Evolutionary conservation across 495 filamentous ascomycete genomes (phyloP), one percentile per base, ranked within the genome.

Genomic region (Podospora appendiculata): DNA sequence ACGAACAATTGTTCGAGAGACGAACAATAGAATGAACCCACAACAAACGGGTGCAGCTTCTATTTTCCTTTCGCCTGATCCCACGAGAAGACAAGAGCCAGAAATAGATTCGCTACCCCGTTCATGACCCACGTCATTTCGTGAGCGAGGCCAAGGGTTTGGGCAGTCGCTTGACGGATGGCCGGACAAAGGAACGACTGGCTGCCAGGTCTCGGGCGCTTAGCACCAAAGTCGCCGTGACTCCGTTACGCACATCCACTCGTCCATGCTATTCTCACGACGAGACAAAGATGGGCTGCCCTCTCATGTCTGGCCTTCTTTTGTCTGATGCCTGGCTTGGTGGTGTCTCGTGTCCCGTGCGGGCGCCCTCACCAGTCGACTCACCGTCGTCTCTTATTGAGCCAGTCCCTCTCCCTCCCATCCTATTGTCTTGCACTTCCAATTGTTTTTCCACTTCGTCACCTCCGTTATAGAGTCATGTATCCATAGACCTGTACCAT

Each of bases 151-250:
- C 38, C 38, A 40, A 40, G 33, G 17, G 55, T 60, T 63, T 63
- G 52, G 57, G 50, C 17, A 52, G 60, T 52, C 60, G 60, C 59
- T 44, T 47, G 36, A 4, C 42, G 32, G 17, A 32, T 46, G 55
- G 54, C 47, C 17, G 41, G 33, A 46, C 45, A 17, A 13, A 19
- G 41, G 39, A 63, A 63, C 50, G 57, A 63, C 57, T 63, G 60
- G 60, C 57, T 58, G 44, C 38, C 45, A 50, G 41, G 50, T 11
- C 25, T 40, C 53, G 41, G 48, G 56, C 58, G 58, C 55, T 50
- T 56, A 48, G 25, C 25, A 2, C 25, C 25, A 25, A 25, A 25
- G 25, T 25, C 25, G 25, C 25, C 25, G 25, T 25, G 25, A 25
- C 25, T 2, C 25, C 25, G 25, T 25, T 25, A 25, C 25, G 32